Evolutionary conservation across 331 rosid genomes (phyloP).

Genomic region (Spiraea crenata): DNA sequence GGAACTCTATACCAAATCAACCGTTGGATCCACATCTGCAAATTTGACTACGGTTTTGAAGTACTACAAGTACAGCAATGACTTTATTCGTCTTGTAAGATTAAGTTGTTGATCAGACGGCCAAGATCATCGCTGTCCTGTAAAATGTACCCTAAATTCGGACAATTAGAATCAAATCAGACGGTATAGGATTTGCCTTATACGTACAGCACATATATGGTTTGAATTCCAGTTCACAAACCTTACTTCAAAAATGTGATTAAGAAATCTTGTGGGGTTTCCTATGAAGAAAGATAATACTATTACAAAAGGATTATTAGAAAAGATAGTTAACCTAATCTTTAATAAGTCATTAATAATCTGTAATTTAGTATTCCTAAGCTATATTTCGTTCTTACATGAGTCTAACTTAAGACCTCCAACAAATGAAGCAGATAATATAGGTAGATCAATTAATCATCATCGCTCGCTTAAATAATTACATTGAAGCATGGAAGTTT

Average conservation of each 20-base stretch:
- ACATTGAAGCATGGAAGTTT: background rate
- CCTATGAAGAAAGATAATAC: too few relatives aligned
- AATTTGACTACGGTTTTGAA: slow-evolving; percentile 42
- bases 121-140: slow-evolving; percentile 34
- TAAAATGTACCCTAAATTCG: slow-evolving; percentile 50
- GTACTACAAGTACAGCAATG: slow-evolving; percentile 62
- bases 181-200: slow-evolving; percentile 32
- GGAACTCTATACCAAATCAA: background rate
- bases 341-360: too few relatives aligned
- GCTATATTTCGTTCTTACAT: too few relatives aligned
- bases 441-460: too few relatives aligned
- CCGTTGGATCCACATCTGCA: slow-evolving; percentile 22
- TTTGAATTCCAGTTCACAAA: slow-evolving; percentile 33
- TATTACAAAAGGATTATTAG: too few relatives aligned
- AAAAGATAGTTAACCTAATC: too few relatives aligned
- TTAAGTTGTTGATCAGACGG: slow-evolving; percentile 32
- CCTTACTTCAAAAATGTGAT: background rate
- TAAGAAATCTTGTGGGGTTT: background rate
- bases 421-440: too few relatives aligned
- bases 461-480: too few relatives aligned
- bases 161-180: slow-evolving; percentile 70
- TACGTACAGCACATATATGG: slow-evolving; percentile 18
- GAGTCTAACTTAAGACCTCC: too few relatives aligned
- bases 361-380: too few relatives aligned
- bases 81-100: slow-evolving; percentile 23